Percentiles rank a stretch among this genome's conserved stretches.
phyloP scores from a whole-genome alignment of 768 basidiomycete species.

The Mrakia hoshinonis region DNA sequence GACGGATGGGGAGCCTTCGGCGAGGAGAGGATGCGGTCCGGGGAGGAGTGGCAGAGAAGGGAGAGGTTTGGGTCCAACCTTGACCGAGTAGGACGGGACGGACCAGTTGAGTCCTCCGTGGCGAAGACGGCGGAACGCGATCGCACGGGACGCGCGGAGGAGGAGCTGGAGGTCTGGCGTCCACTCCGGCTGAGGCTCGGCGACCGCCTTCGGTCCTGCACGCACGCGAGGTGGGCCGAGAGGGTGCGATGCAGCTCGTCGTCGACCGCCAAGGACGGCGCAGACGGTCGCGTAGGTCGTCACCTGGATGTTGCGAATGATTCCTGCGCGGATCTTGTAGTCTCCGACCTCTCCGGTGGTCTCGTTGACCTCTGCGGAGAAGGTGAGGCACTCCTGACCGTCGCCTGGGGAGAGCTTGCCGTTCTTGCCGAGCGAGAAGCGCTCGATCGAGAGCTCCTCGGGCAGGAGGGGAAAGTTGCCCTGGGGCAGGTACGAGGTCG shows the following conservation, averaged over 20 bases:
- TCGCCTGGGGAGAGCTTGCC: conserved; percentile 32
- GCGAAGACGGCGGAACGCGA: conserved; percentile 21
- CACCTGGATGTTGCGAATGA: conserved; percentile 59
- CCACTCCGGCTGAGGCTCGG: conserved; percentile 8
- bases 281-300: conserved; percentile 66
- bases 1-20: conserved; percentile 50
- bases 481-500: conserved; percentile 59
- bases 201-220: background rate
- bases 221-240: conserved; percentile 10
- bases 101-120: conserved; percentile 26
- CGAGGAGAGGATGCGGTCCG: conserved; percentile 14
- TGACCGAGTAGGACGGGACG: conserved; percentile 10
- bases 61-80: conserved; percentile 16
- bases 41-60: conserved; percentile 2
- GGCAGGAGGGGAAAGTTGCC: conserved; percentile 68
- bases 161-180: conserved; percentile 19
- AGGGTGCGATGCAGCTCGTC: background rate
- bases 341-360: conserved; percentile 55
- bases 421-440: conserved; percentile 47
- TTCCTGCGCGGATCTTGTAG: conserved; percentile 58
- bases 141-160: conserved; percentile 9
- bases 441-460: conserved; percentile 38
- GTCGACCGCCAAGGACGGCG: conserved; percentile 32
- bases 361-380: conserved; percentile 64
- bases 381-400: conserved; percentile 59